Percentiles rank a stretch among this genome's conserved stretches.
Evolutionary conservation across 2,329 filamentous ascomycete genomes (phyloP).

Genomic region (Botrytis paeoniae): DNA sequence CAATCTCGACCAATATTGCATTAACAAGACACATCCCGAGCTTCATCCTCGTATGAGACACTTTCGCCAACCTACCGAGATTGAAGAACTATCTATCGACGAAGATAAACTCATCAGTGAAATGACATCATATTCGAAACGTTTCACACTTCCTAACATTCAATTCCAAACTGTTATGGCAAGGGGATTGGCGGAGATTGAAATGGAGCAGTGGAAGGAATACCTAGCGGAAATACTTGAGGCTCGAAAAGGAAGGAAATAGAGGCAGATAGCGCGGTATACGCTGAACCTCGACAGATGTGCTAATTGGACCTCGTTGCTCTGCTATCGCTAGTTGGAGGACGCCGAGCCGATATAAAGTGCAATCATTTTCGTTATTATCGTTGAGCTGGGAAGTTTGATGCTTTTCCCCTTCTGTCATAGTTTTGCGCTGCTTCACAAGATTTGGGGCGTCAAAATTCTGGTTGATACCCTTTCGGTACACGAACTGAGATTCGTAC

Average conservation of each 20-base stretch:
- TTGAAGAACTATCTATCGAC: not conserved
- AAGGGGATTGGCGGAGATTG: not conserved
- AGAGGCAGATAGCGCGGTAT: not conserved
- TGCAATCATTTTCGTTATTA: not conserved
- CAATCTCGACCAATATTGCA: not conserved
- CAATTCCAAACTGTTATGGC: not conserved
- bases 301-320: not conserved
- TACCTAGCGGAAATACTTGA: not conserved
- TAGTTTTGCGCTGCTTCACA: not conserved
- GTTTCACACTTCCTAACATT: not conserved
- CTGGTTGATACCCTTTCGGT: not conserved
- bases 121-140: not conserved
- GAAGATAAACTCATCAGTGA: not conserved
- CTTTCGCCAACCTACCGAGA: too few relatives aligned
- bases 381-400: not conserved
- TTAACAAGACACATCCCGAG: not conserved
- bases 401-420: not conserved
- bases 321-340: not conserved
- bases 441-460: too few relatives aligned
- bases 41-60: not conserved
- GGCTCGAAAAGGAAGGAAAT: not conserved
- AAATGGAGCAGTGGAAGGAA: not conserved
- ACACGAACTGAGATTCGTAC: too few relatives aligned
- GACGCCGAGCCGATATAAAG: fast-evolving
- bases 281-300: too few relatives aligned